Base-by-base conservation (phyloP, 2,329 filamentous ascomycete species). In the Aspergillus sp. region DNA sequence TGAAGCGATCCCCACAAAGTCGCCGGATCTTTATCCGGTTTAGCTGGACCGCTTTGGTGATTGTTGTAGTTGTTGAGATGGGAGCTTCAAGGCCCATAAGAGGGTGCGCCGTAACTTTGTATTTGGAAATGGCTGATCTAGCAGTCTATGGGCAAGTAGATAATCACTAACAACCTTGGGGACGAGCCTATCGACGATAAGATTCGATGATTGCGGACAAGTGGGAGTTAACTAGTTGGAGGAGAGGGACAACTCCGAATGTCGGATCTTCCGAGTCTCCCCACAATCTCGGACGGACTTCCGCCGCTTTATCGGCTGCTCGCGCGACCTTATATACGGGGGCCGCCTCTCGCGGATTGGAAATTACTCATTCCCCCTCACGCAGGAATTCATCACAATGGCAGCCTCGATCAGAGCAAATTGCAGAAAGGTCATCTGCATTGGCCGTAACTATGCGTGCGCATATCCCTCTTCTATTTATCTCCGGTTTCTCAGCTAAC, bases 381-480 rank as follows among this genome's bases (percentile, higher is more conserved):
- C 12, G 18, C 11, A 22, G 4, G 18, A 17, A 38, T 22, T 12
- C 11, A 44, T 43, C 47, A 58, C n/a, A 62, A 75, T 70, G 58
- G 73, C 77, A 68, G 74, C 79, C 47, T 71, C 74, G 6, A 75
- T 81, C 53, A 78, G 79, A 57, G 78, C 80, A 48, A 83, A 81
- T 64, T 82, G 81, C 62, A 79, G 81, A 71, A 91, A 96, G 81
- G 85, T 96, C 55, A 89, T 96, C 73, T 97, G 93, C 78, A 96
- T 98, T 71, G 91, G 92, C 66, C 86, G 95, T 68, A 96, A 99
- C 81, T 99, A 97, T 83, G 93, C 93, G 90, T 95, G 77, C 73
- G 88, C 77, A 52, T 38, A 43, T 48, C 53, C 39, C 45, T 56
- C 49, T 58, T 44, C 45, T 42, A 8, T 12, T 13, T 32, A 32